These are phyloP conservation scores for Dactylellina sp. DNA, from an alignment of 2,329 filamentous ascomycete genomes.

Conservation along the genomic window DNA sequence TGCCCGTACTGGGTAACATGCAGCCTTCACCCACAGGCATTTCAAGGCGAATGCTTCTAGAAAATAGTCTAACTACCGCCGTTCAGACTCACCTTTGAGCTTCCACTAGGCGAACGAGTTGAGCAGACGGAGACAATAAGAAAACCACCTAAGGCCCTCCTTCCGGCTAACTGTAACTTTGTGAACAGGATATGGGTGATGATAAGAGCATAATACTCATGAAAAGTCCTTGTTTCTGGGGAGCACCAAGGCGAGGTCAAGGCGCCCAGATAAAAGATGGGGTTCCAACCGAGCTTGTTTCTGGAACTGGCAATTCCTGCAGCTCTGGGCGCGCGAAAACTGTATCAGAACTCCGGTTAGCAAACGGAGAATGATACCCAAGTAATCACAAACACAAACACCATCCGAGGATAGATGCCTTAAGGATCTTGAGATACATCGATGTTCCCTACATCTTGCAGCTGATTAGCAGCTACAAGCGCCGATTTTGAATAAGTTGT, in stretches of 20 bases:
- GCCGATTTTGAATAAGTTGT: background rate
- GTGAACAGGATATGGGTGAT: slow-evolving; percentile 11
- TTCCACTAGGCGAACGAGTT: background rate
- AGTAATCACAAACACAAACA: background rate
- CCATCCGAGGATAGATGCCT: background rate
- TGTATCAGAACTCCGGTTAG: slow-evolving; percentile 19
- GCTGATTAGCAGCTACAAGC: background rate
- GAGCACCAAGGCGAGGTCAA: slow-evolving; percentile 53
- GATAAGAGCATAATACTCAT: slow-evolving; percentile 27
- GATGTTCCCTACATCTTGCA: slow-evolving; percentile 1
- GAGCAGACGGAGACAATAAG: slow-evolving; percentile 4
- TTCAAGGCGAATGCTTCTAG: slow-evolving; percentile 21
- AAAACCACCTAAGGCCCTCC: background rate
- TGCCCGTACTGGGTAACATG: slow-evolving; percentile 31
- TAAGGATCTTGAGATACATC: slow-evolving; percentile 1
- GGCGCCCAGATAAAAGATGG: slow-evolving; percentile 54
- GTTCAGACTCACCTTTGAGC: background rate
- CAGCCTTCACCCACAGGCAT: slow-evolving; percentile 23
- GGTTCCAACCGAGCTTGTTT: slow-evolving; percentile 57
- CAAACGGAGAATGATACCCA: slow-evolving; percentile 3
- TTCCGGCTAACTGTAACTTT: background rate
- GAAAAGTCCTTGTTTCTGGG: slow-evolving; percentile 15
- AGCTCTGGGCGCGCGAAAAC: slow-evolving; percentile 31
- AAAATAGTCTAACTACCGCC: background rate
- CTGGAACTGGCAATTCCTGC: slow-evolving; percentile 54